Conservation (phyloP, 441 rosid genomes). For the Eruca vesicaria region DNA sequence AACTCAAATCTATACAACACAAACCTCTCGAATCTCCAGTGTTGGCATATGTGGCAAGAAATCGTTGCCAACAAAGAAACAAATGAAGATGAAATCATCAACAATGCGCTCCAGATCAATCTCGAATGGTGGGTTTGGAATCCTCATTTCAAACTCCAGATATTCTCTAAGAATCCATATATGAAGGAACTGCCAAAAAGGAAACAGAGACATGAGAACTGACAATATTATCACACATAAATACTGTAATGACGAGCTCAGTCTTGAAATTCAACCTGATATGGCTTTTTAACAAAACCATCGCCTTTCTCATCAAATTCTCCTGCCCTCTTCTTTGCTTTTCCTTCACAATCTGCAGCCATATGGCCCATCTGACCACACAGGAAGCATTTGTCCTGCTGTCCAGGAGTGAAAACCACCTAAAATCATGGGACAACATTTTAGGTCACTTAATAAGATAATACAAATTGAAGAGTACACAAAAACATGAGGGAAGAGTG, state of each 20-base stretch:
- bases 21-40: conserved; percentile 96
- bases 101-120: conserved; percentile 83
- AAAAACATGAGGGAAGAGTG: neutral
- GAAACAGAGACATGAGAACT: conserved; percentile 3
- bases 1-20: conserved; percentile 25
- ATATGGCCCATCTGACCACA: conserved; percentile 98
- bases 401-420: conserved; percentile 94
- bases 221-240: neutral
- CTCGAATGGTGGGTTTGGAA: conserved; percentile 70
- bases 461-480: neutral
- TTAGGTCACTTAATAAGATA: neutral
- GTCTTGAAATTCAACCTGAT: conserved; percentile 59
- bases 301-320: conserved; percentile 96
- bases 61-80: conserved; percentile 99
- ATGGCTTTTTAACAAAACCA: conserved; percentile 73
- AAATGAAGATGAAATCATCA: conserved; percentile 98
- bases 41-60: conserved; percentile 99
- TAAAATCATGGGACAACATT: conserved; percentile 26
- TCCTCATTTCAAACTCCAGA: conserved; percentile 78
- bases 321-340: conserved; percentile 81
- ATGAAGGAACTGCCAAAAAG: conserved; percentile 70
- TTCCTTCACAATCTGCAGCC: conserved; percentile 88
- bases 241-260: neutral
- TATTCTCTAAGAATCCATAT: conserved; percentile 97
- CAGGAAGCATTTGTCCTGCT: conserved; percentile 83